Percentiles rank a stretch among this genome's conserved stretches.
Conservation (phyloP, 202 grass and related monocot species). For the Schoenoplectus triqueter region DNA sequence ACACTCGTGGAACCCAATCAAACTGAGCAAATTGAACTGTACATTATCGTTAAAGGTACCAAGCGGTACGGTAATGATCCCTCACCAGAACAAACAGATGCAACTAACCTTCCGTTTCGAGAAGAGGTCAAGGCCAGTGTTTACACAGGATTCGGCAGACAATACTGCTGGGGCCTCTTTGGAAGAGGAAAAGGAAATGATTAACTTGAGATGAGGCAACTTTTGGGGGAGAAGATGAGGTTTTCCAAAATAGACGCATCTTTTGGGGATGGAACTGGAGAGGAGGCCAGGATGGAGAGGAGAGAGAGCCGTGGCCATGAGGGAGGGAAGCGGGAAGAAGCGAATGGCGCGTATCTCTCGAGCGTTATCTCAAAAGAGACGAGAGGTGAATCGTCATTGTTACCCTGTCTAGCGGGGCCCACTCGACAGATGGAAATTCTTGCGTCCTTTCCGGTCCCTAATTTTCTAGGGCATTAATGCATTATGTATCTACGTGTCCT, state of each 20-base stretch:
- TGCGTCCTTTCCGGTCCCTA: background rate
- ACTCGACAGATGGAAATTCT: background rate
- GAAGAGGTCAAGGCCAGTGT: slow-evolving; percentile 77
- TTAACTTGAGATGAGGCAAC: slow-evolving; percentile 38
- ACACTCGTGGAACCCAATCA: background rate
- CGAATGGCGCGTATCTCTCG: slow-evolving; percentile 27
- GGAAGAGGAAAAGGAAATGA: slow-evolving; percentile 54
- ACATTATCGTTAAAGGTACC: background rate
- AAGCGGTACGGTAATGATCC: background rate
- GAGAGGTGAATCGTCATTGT: background rate
- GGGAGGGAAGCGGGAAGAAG: slow-evolving; percentile 17
- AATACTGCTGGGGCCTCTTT: slow-evolving; percentile 44
- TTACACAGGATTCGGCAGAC: slow-evolving; percentile 82
- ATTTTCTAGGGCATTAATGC: background rate
- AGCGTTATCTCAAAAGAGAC: slow-evolving; percentile 28
- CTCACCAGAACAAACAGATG: background rate
- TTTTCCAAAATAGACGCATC: slow-evolving; percentile 12
- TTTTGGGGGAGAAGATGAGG: slow-evolving; percentile 8
- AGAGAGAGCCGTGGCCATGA: slow-evolving; percentile 31
- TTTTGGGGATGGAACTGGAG: slow-evolving; percentile 13
- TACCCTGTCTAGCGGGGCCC: background rate
- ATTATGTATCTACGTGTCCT: background rate
- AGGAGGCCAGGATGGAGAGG: slow-evolving; percentile 40
- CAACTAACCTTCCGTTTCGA: slow-evolving; percentile 81
- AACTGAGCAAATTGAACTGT: slow-evolving; percentile 9